A percentile compares a stretch with the other conserved stretches of the same genome.
phyloP scores from a whole-genome alignment of 192 early-diverging fungal species.

The Neocallimastix lanati region DNA sequence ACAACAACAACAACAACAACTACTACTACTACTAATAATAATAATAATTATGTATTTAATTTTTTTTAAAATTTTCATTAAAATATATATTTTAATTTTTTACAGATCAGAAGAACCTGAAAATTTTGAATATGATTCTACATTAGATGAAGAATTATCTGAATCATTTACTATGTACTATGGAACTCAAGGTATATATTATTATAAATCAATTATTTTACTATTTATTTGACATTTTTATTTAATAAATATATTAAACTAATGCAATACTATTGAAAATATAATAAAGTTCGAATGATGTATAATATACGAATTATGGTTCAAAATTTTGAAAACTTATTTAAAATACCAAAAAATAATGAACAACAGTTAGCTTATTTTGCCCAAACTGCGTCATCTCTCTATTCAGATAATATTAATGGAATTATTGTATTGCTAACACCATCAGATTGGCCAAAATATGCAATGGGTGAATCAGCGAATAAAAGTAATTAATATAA shows the following conservation, averaged over 20 bases:
- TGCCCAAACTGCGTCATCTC: constrained; percentile 42
- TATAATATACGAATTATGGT: constrained; percentile 46
- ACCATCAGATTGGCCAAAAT: constrained; percentile 26
- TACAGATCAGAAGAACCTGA: neutral
- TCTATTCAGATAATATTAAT: constrained; percentile 42
- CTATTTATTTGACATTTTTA: too few relatives aligned
- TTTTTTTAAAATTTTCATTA: too few relatives aligned
- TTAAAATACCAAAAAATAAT: constrained; percentile 14
- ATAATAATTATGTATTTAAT: too few relatives aligned
- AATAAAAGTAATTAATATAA: constrained; percentile 20
- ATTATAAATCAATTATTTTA: too few relatives aligned
- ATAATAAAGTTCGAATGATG: constrained; percentile 35
- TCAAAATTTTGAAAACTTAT: constrained; percentile 21
- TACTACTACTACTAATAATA: neutral
- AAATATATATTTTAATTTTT: neutral
- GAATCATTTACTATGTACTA: constrained; percentile 55
- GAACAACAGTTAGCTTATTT: constrained; percentile 35
- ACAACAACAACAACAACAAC: constrained; percentile 26
- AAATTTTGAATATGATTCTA: neutral
- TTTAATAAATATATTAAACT: too few relatives aligned
- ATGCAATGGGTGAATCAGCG: constrained; percentile 25
- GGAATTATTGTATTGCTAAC: constrained; percentile 34
- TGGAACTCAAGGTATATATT: constrained; percentile 29
- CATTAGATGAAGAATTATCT: constrained; percentile 19
- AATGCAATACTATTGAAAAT: too few relatives aligned